Base-by-base conservation (phyloP, 2,329 filamentous ascomycete species). In the Hypoxylon sp. region DNA sequence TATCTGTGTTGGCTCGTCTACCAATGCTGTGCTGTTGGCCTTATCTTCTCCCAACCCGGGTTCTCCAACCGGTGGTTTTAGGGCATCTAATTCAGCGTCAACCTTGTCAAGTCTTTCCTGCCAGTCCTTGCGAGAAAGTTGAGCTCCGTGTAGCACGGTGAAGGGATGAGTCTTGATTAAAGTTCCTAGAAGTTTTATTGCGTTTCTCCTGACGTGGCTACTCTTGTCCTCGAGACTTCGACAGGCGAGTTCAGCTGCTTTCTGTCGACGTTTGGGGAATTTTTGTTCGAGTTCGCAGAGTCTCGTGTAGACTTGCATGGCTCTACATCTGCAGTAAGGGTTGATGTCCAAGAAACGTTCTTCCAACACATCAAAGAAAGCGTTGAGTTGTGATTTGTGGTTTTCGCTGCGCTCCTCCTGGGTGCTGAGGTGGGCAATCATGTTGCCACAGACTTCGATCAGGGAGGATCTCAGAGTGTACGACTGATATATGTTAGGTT, bases 301-400 rank as follows among this genome's bases (percentile, higher is more conserved):
- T 77, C 91, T 95, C 81, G 93, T 89, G 77, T 96, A 98, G 2
- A 98, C 96, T 77, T 99, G 96, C 67, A 99, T 93, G 1, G 94
- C 90, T 74, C 95, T 88, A 81, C 92, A 97, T 76, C 96, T 89
- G 78, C 94, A 98, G 82, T 98, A 99, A 0, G 96, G 97, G 80
- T 98, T 99, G 76, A 97, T 89, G 75, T 99, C 96, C 55, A 98
- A 86, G 81, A 99, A 99, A 11, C 96, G 90, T 81, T 98, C 95
- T 78, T 99, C 95, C 2, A 99, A 85, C 0, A 98, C 95, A 75
- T 98, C 95, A 76, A 98, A 98, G 79, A 98, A 99, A 20, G 95
- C 94, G 73, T 97, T 96, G 68, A 99, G 92, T 79, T 99, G 96
- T 0, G 92, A 94, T 80, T 97, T 97, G 83, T 95, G 91, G 78